These are phyloP conservation scores for Blastomyces percursus DNA, from an alignment of 2,329 filamentous ascomycete genomes.

Conservation along the genomic window DNA sequence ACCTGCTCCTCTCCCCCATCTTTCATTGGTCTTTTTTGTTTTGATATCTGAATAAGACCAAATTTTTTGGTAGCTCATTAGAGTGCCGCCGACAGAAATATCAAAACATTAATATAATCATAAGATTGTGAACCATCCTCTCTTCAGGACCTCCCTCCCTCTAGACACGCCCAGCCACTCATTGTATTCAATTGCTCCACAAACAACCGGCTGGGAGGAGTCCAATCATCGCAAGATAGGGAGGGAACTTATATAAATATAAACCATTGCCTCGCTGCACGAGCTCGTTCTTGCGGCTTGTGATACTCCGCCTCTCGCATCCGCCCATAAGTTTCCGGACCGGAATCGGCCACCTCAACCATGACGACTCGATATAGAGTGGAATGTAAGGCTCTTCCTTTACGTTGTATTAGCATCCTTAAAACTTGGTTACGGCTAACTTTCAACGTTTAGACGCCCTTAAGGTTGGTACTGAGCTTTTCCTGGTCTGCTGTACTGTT, in stretches of 20 bases:
- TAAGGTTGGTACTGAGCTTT: constrained; percentile 37
- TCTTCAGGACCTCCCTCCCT: neutral
- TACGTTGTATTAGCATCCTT: neutral
- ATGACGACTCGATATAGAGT: constrained; percentile 47
- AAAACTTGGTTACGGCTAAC: neutral
- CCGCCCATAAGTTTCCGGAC: neutral
- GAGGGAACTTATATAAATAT: neutral
- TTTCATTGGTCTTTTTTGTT: neutral
- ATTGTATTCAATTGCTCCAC: neutral
- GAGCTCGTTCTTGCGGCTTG: too few relatives aligned
- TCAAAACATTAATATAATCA: neutral
- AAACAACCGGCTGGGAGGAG: neutral
- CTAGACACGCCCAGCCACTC: neutral
- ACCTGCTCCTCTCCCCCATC: neutral
- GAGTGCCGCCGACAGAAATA: too few relatives aligned
- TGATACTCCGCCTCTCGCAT: neutral
- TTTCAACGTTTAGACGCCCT: constrained; percentile 45
- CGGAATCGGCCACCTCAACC: neutral
- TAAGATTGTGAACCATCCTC: neutral
- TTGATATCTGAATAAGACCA: neutral
- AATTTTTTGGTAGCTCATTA: neutral
- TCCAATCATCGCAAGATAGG: neutral
- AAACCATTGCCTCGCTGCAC: neutral
- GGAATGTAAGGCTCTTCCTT: constrained; percentile 50
- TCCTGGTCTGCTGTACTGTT: neutral